Evolutionary conservation across 305 asterid genomes (phyloP), one percentile per base, ranked within the genome.

Genomic region (Fraxinus paxiana): DNA sequence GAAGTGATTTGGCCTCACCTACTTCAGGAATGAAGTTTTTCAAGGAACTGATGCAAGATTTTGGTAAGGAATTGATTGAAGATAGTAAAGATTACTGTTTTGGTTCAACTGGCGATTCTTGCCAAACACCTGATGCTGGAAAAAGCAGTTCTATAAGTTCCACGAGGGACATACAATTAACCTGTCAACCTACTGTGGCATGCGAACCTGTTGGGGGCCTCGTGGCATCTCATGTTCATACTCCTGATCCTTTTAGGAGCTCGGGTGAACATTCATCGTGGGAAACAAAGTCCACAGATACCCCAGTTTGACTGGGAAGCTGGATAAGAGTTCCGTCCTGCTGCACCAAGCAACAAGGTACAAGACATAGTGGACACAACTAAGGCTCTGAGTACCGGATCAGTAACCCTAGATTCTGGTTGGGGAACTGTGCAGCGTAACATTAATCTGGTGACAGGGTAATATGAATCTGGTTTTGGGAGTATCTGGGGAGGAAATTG

Each of bases 61-160:
- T 88, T 59, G 70, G 30, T 3, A 20, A 59, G 31, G 70, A 59
- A 20, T 8, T 59, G 31, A 59, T 22, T 20, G 70, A 59, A 59
- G 70, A 20, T 59, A 8, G 31, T 78, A 90, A 88, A 81, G 92
- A 92, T 71, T 95, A 92, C 37, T 91, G 94, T 87, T 92, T 94
- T 77, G 91, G 96, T 82, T 91, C 97, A 26, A 90, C 94, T 1
- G 99, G 93, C 81, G 94, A 92, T 46, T 89, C 93, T 80, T 87
- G 90, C 77, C 87, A 96, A 3, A 82, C 87, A 17, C 86, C 80
- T 4, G 94, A 90, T 80, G 88, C 89, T 6, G 90, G 87, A 75
- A 88, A 80, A 82, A 88, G 92, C 22, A 96, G 91, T 30, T 94
- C 92, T 56, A 82, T 90, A 67, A 92, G 97, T 91, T 90, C 97